A percentile compares a stretch with the other conserved stretches of the same genome.
These are phyloP conservation scores for Saccharomyces jurei DNA, from an alignment of 805 yeast species.

Conservation along the genomic window DNA sequence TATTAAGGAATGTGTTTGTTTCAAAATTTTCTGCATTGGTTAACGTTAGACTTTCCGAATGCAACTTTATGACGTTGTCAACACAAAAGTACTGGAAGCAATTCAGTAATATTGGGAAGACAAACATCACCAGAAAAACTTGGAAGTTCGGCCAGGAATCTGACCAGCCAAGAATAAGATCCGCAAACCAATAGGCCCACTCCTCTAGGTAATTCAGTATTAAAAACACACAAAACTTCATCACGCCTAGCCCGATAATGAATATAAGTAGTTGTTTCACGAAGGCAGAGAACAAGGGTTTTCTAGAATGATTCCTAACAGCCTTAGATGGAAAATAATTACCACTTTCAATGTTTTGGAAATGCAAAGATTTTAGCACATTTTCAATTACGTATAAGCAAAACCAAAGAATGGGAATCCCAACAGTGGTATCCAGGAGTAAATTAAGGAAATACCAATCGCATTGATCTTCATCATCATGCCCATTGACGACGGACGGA, in stretches of 20 bases:
- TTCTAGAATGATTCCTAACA: slow-evolving; percentile 53
- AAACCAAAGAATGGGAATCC: slow-evolving; percentile 72
- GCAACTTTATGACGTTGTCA: slow-evolving; percentile 66
- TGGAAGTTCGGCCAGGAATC: slow-evolving; percentile 74
- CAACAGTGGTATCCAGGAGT: slow-evolving; percentile 85
- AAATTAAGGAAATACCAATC: slow-evolving; percentile 91
- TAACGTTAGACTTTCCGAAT: slow-evolving; percentile 18
- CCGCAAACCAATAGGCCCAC: slow-evolving; percentile 68
- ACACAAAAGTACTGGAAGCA: slow-evolving; percentile 65
- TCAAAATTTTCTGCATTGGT: slow-evolving; percentile 26
- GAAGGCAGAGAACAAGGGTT: slow-evolving; percentile 56
- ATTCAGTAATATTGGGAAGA: slow-evolving; percentile 67
- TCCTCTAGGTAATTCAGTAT: slow-evolving; percentile 56
- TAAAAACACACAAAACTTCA: slow-evolving; percentile 55
- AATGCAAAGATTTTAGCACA: slow-evolving; percentile 24
- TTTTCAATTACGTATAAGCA: slow-evolving; percentile 45
- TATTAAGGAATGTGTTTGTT: slow-evolving; percentile 11
- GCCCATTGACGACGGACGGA: slow-evolving; percentile 16
- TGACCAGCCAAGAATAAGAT: slow-evolving; percentile 74
- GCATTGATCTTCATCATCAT: slow-evolving; percentile 63
- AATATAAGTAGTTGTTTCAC: slow-evolving; percentile 66
- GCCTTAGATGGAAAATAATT: slow-evolving; percentile 23
- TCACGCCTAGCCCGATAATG: slow-evolving; percentile 49
- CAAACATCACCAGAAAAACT: slow-evolving; percentile 78
- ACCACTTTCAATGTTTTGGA: slow-evolving; percentile 43